phyloP scores from a whole-genome alignment of 73 alveolate genomes.

The Effrenium voratum region DNA sequence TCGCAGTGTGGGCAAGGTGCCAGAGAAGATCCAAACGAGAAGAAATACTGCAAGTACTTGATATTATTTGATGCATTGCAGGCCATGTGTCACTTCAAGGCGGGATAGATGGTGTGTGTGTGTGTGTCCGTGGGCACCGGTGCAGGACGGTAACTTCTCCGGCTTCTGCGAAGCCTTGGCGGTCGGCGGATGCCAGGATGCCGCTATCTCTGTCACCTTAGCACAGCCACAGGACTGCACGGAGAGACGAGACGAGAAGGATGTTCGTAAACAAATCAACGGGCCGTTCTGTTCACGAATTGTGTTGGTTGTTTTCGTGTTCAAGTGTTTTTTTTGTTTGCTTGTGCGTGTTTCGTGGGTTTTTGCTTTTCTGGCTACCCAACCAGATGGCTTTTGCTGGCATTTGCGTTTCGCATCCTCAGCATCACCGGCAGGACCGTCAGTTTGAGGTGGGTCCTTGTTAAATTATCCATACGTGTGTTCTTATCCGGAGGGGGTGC shows the following conservation, averaged over 20 bases:
- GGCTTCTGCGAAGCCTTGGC: conserved; percentile 92
- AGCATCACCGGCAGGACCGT: too few relatives aligned
- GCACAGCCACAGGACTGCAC: conserved; percentile 76
- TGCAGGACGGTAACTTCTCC: conserved; percentile 73
- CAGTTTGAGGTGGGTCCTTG: too few relatives aligned
- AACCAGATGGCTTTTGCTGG: too few relatives aligned
- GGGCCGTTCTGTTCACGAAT: too few relatives aligned
- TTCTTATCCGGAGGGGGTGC: too few relatives aligned
- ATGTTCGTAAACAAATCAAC: not conserved
- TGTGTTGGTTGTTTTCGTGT: too few relatives aligned
- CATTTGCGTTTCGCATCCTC: too few relatives aligned
- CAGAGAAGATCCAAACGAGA: not conserved
- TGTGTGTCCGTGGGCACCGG: not conserved
- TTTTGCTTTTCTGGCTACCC: too few relatives aligned
- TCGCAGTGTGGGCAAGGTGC: conserved; percentile 57
- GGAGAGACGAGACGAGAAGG: not conserved
- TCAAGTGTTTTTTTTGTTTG: not conserved
- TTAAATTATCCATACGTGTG: too few relatives aligned
- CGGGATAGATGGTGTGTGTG: not conserved
- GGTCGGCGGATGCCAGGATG: conserved; percentile 76
- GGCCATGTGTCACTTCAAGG: conserved; percentile 55
- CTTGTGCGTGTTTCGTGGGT: not conserved
- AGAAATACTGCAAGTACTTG: not conserved
- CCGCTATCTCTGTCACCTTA: conserved; percentile 79
- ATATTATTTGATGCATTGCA: not conserved